A percentile compares a stretch with the other conserved stretches of the same genome.
phyloP scores from a whole-genome alignment of 129 eudicot genomes.

The Scalesia atractyloides region DNA sequence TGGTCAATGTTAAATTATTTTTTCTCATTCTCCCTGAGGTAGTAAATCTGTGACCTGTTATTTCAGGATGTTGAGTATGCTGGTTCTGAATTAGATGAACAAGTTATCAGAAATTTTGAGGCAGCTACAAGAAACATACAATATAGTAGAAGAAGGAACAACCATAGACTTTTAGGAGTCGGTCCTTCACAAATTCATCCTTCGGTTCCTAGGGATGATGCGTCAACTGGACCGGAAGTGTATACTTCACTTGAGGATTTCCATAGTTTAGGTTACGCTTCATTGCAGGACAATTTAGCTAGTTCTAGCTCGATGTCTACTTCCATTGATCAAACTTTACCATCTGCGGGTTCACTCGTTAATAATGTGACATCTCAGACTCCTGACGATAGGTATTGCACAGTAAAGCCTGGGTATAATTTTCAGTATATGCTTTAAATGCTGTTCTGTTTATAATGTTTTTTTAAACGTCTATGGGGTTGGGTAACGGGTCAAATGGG shows the following conservation, averaged over 20 bases:
- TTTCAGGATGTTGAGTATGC: slow-evolving; percentile 57
- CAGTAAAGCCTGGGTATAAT: slow-evolving; percentile 44
- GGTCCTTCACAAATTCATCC: slow-evolving; percentile 47
- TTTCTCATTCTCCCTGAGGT: slow-evolving; percentile 5
- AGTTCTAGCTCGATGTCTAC: slow-evolving; percentile 35
- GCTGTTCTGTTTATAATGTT: not conserved
- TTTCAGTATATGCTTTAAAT: slow-evolving; percentile 11
- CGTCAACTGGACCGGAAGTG: slow-evolving; percentile 26
- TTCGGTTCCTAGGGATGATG: slow-evolving; percentile 31
- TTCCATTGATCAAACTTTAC: slow-evolving; percentile 30
- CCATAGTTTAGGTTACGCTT: slow-evolving; percentile 39
- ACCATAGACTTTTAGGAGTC: slow-evolving; percentile 41
- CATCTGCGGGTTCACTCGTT: slow-evolving; percentile 26
- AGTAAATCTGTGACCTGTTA: not conserved
- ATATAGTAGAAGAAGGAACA: slow-evolving; percentile 44
- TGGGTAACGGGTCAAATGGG: slow-evolving; percentile 8
- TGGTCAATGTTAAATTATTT: slow-evolving; percentile 2
- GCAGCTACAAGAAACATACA: slow-evolving; percentile 46
- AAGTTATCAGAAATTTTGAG: slow-evolving; percentile 50
- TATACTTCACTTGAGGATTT: slow-evolving; percentile 55
- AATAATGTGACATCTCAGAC: slow-evolving; percentile 21
- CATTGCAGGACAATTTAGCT: slow-evolving; percentile 35
- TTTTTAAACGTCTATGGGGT: not conserved
- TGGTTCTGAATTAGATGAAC: slow-evolving; percentile 59
- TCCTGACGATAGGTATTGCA: slow-evolving; percentile 26